Evolutionary conservation across 139 green algal species (phyloP).

Genomic region (Picochlorum sp.): DNA sequence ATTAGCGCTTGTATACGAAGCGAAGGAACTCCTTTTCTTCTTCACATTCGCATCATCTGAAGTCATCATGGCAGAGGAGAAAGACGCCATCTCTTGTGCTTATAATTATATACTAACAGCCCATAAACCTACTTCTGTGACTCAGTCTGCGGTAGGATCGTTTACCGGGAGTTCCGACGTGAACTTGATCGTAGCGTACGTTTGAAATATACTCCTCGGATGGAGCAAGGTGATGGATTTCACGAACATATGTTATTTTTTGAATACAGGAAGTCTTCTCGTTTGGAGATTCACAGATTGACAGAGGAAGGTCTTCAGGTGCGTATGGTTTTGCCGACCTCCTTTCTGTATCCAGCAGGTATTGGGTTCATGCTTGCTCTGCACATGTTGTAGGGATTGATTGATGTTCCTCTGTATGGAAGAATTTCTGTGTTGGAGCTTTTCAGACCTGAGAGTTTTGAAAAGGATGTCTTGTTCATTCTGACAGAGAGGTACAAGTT

Average conservation of each 20-base stretch:
- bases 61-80: too few species aligned
- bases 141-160: slow-evolving; percentile 66
- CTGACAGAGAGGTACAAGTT: slow-evolving; percentile 89
- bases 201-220: neutral
- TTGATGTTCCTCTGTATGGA: slow-evolving; percentile 90
- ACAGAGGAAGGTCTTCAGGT: slow-evolving; percentile 80
- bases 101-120: slow-evolving; percentile 77
- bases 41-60: too few species aligned
- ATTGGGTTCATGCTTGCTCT: neutral
- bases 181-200: slow-evolving; percentile 88
- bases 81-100: neutral
- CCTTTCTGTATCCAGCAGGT: neutral
- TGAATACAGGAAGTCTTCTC: slow-evolving; percentile 62
- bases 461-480: slow-evolving; percentile 81
- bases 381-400: slow-evolving; percentile 49
- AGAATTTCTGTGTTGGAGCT: slow-evolving; percentile 76
- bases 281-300: slow-evolving; percentile 82
- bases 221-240: neutral
- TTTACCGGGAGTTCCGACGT: slow-evolving; percentile 74
- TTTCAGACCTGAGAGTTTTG: slow-evolving; percentile 60
- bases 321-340: neutral
- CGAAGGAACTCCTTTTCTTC: too few species aligned
- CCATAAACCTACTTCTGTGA: slow-evolving; percentile 84
- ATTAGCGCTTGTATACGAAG: too few species aligned
- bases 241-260: neutral